Evolutionary conservation across 2,329 filamentous ascomycete genomes (phyloP).

Genomic region (Aspergillus eucalypticola): DNA sequence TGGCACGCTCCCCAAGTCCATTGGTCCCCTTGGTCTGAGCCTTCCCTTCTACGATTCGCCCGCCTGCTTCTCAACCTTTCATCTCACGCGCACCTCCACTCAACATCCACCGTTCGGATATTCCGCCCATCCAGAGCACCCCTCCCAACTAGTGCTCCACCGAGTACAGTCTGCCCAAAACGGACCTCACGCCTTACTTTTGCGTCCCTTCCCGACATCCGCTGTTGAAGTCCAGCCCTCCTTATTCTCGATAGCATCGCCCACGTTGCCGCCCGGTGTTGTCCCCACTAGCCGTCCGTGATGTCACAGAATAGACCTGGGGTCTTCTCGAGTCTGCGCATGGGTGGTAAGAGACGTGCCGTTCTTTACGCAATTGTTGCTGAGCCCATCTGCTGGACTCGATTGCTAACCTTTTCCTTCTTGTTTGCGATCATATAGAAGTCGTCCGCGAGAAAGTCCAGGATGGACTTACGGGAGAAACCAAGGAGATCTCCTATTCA

Average conservation of each 20-base stretch:
- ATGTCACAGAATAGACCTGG: conserved; percentile 93
- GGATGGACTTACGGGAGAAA: conserved; percentile 95
- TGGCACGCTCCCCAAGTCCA: conserved; percentile 29
- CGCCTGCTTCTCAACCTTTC: conserved; percentile 35
- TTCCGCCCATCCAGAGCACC: conserved; percentile 37
- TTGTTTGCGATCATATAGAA: conserved; percentile 58
- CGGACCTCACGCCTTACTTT: conserved; percentile 51
- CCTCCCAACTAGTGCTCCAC: conserved; percentile 35
- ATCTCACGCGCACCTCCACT: conserved; percentile 34
- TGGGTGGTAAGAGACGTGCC: conserved; percentile 78
- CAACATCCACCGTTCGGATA: conserved; percentile 36
- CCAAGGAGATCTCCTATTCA: conserved; percentile 94
- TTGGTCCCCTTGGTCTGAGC: conserved; percentile 27
- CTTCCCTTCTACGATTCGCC: conserved; percentile 28
- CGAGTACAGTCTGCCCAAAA: conserved; percentile 51
- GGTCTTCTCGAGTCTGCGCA: conserved; percentile 84
- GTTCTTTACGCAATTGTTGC: conserved; percentile 25
- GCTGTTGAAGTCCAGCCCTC: conserved; percentile 48
- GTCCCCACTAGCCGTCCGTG: conserved; percentile 36
- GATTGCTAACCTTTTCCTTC: conserved; percentile 19
- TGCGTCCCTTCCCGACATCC: conserved; percentile 44
- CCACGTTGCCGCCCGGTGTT: conserved; percentile 19
- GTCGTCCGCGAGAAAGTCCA: conserved; percentile 98
- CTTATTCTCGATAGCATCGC: conserved; percentile 43
- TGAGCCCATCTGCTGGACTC: conserved; percentile 12